Base-by-base conservation (phyloP, 2,329 filamentous ascomycete species). In the Plenodomus lindquistii region DNA sequence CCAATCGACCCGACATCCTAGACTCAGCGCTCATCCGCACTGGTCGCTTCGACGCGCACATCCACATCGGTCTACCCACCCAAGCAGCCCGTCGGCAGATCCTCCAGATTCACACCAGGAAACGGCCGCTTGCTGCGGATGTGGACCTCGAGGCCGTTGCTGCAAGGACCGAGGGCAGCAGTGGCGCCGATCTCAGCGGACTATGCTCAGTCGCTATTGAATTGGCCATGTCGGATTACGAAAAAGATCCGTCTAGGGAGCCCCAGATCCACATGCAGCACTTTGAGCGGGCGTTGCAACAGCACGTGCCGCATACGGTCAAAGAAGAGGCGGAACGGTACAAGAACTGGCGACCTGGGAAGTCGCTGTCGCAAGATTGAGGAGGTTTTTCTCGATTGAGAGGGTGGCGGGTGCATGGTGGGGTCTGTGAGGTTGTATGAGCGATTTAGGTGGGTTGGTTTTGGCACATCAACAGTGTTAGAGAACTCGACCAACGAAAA, bases 31-130 rank as follows among this genome's bases (percentile, higher is more conserved):
- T 97, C 27, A 83, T 96, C 66, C 84, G 93, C 1, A 88, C 91
- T 0, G 93, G 93, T 1, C 83, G 93, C 21, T 89, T 97, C 70
- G 91, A 96, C 64, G 83, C 87, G 57, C 80, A 91, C 27, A 82
- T 96, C 38, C 96, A 96, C 69, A 89, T 97, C 37, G 88, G 89
- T 0, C 88, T 90, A 3, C 93, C 93, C 0, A 86, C 90, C 63
- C 74, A 80, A 38, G 76, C 82, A 7, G 91, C 91, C 0, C 81
- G 93, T 8, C 83, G 81, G 64, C 87, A 91, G 55, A 93, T 97
- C 44, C 81, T 97, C 46, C 72, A 77, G 15, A 85, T 90, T 43
- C 85, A 87, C 65, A 81, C 85, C 1, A 76, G 77, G 21, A 83
- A 81, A 46, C 80, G 88, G 42, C 76, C 81, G 18, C 75, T 91